Evolutionary conservation across 2,329 filamentous ascomycete species (phyloP), one percentile per base, ranked within the genome.

Genomic region (Chaetomiaceae sp.): DNA sequence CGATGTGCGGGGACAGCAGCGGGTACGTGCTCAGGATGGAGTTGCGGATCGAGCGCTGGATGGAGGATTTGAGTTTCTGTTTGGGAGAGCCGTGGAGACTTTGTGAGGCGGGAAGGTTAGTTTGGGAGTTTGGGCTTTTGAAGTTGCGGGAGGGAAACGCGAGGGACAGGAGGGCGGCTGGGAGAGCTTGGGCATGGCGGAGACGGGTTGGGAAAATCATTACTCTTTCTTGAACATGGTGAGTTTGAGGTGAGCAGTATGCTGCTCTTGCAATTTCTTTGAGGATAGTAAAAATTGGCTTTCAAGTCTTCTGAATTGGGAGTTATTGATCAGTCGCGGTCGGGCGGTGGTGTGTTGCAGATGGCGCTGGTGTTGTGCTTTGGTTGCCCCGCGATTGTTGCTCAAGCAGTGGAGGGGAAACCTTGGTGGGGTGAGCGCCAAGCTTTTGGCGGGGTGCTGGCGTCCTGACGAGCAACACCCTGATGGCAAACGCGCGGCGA

Each of bases 31-130:
- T 78, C 58, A 93, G 75, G 59, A 97, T 81, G 64, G 88, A 88
- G 63, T 85, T 78, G 61, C 93, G 88, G 62, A 99, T 85, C 58
- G 76, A 81, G 65, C 93, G 88, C 75, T 96, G 91, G 50, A 89
- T 89, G 20, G 90, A 96, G 58, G 92, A 96, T 74, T 97, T 99
- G 71, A 97, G 89, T 77, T 97, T 97, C 62, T 90, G 89, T 74
- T 93, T 95, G 50, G 88, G 85, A 59, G 86, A 82, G 21, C 85
- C 73, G 63, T 83, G 75, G 68, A 96, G 83, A 60, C 87, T 92
- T 64, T 39, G 35, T 35, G 19, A 8, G 33, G 31, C 31, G n/a
- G 52, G 17, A 30, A 25, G 46, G 58, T 65, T 59, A 63, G 59
- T 43, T 42, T 4, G 43, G 55, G 54, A 54, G 51, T 30, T 58